phyloP scores from a whole-genome alignment of 805 yeast species.

The Metschnikowia borealis region DNA sequence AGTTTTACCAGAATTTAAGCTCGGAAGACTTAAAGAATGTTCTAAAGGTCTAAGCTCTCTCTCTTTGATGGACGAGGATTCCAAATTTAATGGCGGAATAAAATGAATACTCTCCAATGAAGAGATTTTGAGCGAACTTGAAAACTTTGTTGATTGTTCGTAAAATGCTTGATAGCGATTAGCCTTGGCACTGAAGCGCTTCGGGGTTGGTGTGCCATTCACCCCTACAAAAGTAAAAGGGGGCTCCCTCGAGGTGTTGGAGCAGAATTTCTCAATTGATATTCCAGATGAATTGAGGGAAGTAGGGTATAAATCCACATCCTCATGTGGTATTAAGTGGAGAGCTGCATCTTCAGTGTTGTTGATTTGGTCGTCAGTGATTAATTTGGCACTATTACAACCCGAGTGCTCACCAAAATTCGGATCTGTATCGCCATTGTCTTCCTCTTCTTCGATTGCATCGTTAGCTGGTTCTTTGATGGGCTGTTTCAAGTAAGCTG shows the following conservation, averaged over 20 bases:
- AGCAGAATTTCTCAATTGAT: slow-evolving; percentile 30
- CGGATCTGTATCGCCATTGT: slow-evolving; percentile 14
- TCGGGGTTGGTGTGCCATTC: slow-evolving; percentile 19
- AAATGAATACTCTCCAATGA: slow-evolving; percentile 31
- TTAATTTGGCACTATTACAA: background rate
- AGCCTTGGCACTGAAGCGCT: slow-evolving; percentile 42
- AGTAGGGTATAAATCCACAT: slow-evolving; percentile 5
- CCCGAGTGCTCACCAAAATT: background rate
- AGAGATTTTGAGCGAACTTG: slow-evolving; percentile 38
- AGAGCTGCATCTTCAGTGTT: background rate
- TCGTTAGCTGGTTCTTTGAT: slow-evolving; percentile 25
- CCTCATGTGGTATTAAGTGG: background rate
- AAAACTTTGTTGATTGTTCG: slow-evolving; percentile 41
- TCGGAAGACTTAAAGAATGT: slow-evolving; percentile 22
- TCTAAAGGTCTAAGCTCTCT: slow-evolving; percentile 10
- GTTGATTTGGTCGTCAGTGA: background rate
- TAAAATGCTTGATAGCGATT: slow-evolving; percentile 46
- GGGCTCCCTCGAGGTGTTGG: slow-evolving; percentile 33
- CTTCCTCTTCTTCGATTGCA: slow-evolving; percentile 21
- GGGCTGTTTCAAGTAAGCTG: slow-evolving; percentile 26
- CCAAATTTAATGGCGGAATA: slow-evolving; percentile 1
- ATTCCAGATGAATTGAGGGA: slow-evolving; percentile 29
- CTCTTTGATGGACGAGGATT: background rate
- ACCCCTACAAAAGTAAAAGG: slow-evolving; percentile 8
- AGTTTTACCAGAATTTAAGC: slow-evolving; percentile 11